Conservation (phyloP, 805 yeast genomes). For the Ogataea methylovora region DNA sequence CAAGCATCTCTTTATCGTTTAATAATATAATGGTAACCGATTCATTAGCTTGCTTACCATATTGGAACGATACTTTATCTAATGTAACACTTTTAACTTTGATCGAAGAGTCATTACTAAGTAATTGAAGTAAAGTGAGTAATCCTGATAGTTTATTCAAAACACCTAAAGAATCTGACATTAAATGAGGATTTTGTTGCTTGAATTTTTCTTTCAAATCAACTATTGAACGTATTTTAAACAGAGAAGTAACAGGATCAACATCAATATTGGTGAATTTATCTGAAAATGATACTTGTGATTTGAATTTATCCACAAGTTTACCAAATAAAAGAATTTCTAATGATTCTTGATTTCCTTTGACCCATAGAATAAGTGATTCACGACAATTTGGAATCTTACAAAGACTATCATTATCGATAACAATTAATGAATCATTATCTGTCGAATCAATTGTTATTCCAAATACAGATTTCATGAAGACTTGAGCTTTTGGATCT, state of each 20-base stretch:
- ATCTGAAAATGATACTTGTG: constrained; percentile 18
- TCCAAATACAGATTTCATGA: constrained; percentile 8
- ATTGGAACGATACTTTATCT: constrained; percentile 22
- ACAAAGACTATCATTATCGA: constrained; percentile 28
- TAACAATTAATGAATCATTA: constrained; percentile 21
- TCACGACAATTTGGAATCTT: constrained; percentile 28
- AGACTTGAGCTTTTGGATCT: constrained; percentile 9
- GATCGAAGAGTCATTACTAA: constrained; percentile 19
- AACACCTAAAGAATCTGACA: constrained; percentile 11
- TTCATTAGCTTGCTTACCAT: constrained; percentile 20
- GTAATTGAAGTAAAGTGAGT: constrained; percentile 20
- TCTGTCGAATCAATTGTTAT: constrained; percentile 3
- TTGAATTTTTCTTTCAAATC: constrained; percentile 17
- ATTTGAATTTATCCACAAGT: constrained; percentile 17
- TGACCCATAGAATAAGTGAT: constrained; percentile 24
- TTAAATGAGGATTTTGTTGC: constrained; percentile 2
- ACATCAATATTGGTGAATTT: constrained; percentile 15
- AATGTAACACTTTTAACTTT: constrained; percentile 20
- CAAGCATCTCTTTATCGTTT: constrained; percentile 7
- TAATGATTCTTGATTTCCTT: constrained; percentile 17
- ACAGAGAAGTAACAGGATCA: constrained; percentile 17
- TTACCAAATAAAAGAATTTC: constrained; percentile 28
- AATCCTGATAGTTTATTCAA: constrained; percentile 21
- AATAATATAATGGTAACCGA: constrained; percentile 17
- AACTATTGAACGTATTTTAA: constrained; percentile 21